Evolutionary conservation across 176 grass and related monocot species (phyloP), one percentile per base, ranked within the genome.

Genomic region (Cymbopogon citratus): DNA sequence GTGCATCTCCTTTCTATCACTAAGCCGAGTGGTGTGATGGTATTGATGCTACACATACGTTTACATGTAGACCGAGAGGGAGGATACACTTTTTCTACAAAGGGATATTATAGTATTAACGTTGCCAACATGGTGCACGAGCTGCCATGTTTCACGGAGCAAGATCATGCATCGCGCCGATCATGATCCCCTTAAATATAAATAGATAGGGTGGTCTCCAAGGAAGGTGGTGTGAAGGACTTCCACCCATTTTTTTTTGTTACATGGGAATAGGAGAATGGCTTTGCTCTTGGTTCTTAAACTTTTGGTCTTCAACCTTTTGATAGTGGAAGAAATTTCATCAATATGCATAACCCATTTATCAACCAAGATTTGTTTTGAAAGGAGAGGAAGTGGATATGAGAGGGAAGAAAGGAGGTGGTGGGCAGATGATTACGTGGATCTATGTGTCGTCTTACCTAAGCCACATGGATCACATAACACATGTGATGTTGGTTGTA

Each of bases 201-300:
- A 40, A 40, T 40, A 39, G 39, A 40, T 7, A 2, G 39, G 7
- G 39, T 54, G 74, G 75, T 59, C 23, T 66, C 41, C 5, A 46
- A 78, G 19, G 62, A 46, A 21, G 45, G 13, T 43, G 80, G 80
- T 80, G 81, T 76, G 75, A 48, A 65, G 74, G 36, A 6, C 10
- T 5, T 18, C 44, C 19, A 9, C 1, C 81, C 81, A 75, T 84
- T 75, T 88, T 75, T 88, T 88, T 44, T 44, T 84, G 36, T 76
- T 75, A 40, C 18, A 6, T 52, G 18, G 49, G 18, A 52, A 52
- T 19, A 52, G 49, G 6, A 52, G 49, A 52, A 52, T 52, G 6
- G 49, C 6, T 52, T 52, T 52, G 49, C 49, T 21, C 49, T 21
- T 52, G 5, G 49, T 52, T 52, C 49, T 21, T 52, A 52, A 19